phyloP scores from a whole-genome alignment of 139 green algal species.

The Microglena sp. region DNA sequence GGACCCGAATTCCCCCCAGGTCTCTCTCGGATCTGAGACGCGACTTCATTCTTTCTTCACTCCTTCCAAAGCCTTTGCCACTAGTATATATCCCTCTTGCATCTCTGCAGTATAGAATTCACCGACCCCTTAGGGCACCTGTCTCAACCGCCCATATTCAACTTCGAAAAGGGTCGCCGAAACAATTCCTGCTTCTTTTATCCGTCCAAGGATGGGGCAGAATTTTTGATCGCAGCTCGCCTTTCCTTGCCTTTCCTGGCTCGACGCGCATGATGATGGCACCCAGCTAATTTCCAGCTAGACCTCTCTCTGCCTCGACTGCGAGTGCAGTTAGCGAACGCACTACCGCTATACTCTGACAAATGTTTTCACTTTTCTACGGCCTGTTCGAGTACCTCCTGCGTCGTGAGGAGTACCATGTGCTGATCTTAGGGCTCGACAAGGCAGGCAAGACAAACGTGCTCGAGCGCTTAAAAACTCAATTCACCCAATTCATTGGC shows the following conservation, averaged over 20 bases:
- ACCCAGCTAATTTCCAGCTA: neutral
- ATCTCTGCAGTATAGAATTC: too few relatives aligned
- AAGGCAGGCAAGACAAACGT: conserved; percentile 81
- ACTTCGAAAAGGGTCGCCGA: too few relatives aligned
- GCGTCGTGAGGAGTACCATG: conserved; percentile 69
- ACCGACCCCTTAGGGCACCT: too few relatives aligned
- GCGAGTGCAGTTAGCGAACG: neutral
- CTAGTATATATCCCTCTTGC: too few relatives aligned
- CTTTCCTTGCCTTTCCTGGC: neutral
- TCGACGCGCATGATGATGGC: neutral
- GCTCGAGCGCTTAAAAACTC: conserved; percentile 80
- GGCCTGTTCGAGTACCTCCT: conserved; percentile 4
- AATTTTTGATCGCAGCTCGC: too few relatives aligned
- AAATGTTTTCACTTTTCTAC: neutral
- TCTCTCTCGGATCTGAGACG: too few relatives aligned
- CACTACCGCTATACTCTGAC: neutral
- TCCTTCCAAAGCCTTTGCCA: too few relatives aligned
- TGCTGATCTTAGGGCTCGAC: conserved; percentile 88
- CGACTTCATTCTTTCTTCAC: too few relatives aligned
- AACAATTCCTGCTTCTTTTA: too few relatives aligned
- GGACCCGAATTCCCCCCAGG: too few relatives aligned
- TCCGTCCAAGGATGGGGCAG: too few relatives aligned
- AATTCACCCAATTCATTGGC: conserved; percentile 62
- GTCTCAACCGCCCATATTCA: too few relatives aligned
- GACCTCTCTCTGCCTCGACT: neutral